Evolutionary conservation across 78 protist genomes (phyloP).

Genomic region (Emiliania huxleyi): DNA sequence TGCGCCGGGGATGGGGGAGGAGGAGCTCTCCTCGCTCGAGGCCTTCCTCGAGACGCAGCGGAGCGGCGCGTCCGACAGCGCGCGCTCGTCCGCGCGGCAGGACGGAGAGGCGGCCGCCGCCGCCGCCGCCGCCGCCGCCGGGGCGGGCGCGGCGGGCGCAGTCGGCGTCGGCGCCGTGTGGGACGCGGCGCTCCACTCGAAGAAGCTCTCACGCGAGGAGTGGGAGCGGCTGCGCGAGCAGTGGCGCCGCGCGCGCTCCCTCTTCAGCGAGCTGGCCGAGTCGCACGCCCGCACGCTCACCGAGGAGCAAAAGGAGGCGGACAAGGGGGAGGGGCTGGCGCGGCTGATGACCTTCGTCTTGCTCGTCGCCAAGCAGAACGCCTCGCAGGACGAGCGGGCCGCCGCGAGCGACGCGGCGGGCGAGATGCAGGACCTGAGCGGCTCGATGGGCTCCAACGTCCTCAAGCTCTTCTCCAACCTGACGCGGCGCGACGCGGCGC

Average conservation of each 20-base stretch:
- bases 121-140: background rate
- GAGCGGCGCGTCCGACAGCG: background rate
- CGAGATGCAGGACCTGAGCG: background rate
- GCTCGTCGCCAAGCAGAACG: background rate
- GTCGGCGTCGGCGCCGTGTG: background rate
- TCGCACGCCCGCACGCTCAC: background rate
- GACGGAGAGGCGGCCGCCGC: background rate
- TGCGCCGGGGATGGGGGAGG: background rate
- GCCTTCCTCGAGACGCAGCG: background rate
- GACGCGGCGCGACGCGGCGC: background rate
- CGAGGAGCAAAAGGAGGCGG: background rate
- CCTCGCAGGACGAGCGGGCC: background rate
- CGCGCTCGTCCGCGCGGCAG: background rate
- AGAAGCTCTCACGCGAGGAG: background rate
- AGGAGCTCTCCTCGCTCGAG: background rate
- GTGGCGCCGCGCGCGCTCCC: background rate
- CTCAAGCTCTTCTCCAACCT: no score
- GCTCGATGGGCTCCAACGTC: background rate
- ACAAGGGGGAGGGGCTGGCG: background rate
- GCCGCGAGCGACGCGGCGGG: background rate
- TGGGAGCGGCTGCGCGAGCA: background rate
- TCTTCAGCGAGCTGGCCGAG: background rate
- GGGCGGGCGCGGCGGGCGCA: background rate
- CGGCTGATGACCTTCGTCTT: background rate
- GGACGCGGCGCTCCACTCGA: background rate